These are phyloP conservation scores for Microbotryomycetes sp. DNA, from an alignment of 1,284 basidiomycete genomes.

Conservation along the genomic window DNA sequence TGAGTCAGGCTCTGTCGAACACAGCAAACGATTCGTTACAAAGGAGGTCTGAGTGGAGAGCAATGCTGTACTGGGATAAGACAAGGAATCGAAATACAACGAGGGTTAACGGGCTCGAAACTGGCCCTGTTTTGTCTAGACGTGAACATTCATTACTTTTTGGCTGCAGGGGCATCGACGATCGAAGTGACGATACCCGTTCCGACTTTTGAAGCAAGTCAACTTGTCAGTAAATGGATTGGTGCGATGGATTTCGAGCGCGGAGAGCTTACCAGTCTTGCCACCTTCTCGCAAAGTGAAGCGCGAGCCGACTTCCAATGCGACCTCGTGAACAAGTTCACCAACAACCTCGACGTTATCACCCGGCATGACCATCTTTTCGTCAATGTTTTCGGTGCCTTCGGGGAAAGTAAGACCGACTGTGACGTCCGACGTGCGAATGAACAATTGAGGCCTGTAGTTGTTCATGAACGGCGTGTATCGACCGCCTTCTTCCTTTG, in stretches of 20 bases:
- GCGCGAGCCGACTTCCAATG: slow-evolving; percentile 83
- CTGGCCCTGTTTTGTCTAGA: too few species aligned
- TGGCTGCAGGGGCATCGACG: not conserved
- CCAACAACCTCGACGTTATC: slow-evolving; percentile 95
- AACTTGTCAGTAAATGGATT: slow-evolving; percentile 1
- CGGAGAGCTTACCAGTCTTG: slow-evolving; percentile 27
- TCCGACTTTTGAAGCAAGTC: slow-evolving; percentile 53
- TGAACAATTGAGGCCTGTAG: slow-evolving; percentile 94
- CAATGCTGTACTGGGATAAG: too few species aligned
- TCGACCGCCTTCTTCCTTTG: slow-evolving; percentile 96
- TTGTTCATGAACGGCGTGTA: slow-evolving; percentile 96
- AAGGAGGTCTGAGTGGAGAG: too few species aligned
- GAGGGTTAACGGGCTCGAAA: too few species aligned
- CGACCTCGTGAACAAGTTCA: slow-evolving; percentile 77
- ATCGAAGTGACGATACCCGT: slow-evolving; percentile 74
- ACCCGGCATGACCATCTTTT: slow-evolving; percentile 85
- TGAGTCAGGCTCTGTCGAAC: too few species aligned
- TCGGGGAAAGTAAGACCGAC: slow-evolving; percentile 78
- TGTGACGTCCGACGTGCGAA: slow-evolving; percentile 93
- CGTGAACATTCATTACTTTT: not conserved
- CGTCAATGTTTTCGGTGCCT: slow-evolving; percentile 56
- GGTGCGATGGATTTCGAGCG: not conserved
- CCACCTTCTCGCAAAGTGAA: slow-evolving; percentile 98
- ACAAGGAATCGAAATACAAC: too few species aligned
- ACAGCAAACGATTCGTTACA: too few species aligned